phyloP scores from a whole-genome alignment of 1,284 basidiomycete genomes.

The Irpex sp. region DNA sequence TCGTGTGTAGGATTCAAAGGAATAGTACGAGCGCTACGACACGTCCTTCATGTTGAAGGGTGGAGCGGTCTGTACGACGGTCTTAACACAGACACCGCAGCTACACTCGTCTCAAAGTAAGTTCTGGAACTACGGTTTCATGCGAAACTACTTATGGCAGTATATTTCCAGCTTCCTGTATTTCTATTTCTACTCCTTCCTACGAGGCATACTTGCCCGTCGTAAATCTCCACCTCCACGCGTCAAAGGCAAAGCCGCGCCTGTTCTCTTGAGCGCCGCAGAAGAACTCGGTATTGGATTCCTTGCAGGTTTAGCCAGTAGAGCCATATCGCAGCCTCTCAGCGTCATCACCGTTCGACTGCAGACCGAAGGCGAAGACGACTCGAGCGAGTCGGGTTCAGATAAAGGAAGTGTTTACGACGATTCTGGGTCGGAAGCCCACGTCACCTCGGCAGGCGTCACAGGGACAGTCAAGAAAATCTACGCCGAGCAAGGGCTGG shows the following conservation, averaged over 20 bases:
- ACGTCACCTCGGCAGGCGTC: slow-evolving; percentile 18
- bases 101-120: slow-evolving; percentile 52
- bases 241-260: slow-evolving; percentile 12
- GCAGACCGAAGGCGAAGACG: slow-evolving; percentile 36
- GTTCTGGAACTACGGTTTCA: slow-evolving; percentile 9
- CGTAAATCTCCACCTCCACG: slow-evolving; percentile 10
- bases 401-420: slow-evolving; percentile 4
- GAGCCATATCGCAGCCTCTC: slow-evolving; percentile 50
- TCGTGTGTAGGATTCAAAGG: slow-evolving; percentile 28
- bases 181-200: slow-evolving; percentile 31
- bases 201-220: slow-evolving; percentile 26
- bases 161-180: slow-evolving; percentile 37
- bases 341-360: slow-evolving; percentile 49
- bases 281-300: slow-evolving; percentile 52
- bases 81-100: slow-evolving; percentile 44
- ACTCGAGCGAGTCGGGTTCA: slow-evolving; percentile 14
- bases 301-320: slow-evolving; percentile 48
- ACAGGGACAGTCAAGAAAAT: slow-evolving; percentile 35
- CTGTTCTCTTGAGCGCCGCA: slow-evolving; percentile 27
- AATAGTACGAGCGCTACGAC: slow-evolving; percentile 32
- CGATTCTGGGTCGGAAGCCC: not conserved
- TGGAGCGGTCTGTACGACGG: slow-evolving; percentile 45
- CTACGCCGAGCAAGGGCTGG: slow-evolving; percentile 42
- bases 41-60: slow-evolving; percentile 38
- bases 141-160: not conserved